phyloP scores from a whole-genome alignment of 352 stramenopile genomes.

The Globisporangium okanoganense region DNA sequence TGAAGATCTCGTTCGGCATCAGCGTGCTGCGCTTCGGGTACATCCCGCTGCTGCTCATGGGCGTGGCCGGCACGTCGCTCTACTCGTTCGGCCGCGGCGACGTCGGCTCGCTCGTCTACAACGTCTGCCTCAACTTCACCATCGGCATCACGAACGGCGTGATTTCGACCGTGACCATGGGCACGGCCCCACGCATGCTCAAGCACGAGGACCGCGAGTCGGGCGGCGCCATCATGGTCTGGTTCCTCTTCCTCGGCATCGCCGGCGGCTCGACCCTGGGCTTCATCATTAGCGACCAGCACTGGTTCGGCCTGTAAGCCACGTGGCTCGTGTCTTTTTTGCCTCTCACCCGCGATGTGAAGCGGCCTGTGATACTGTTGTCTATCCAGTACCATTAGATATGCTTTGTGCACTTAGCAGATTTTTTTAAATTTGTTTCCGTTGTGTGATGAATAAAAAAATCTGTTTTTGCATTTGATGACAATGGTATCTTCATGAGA shows the following conservation, averaged over 20 bases:
- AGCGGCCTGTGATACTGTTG: not conserved
- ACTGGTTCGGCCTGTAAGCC: conserved; percentile 47
- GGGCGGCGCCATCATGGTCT: conserved; percentile 57
- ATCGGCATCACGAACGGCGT: conserved; percentile 60
- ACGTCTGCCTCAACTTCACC: conserved; percentile 45
- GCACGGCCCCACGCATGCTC: conserved; percentile 40
- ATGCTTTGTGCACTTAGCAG: not conserved
- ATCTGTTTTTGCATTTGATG: not conserved
- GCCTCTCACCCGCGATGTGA: not conserved
- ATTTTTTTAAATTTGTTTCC: not conserved
- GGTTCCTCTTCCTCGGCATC: conserved; percentile 58
- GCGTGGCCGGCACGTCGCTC: conserved; percentile 40
- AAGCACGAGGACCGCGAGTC: conserved; percentile 48
- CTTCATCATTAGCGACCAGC: conserved; percentile 45
- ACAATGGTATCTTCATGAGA: too few species aligned
- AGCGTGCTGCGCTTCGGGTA: conserved; percentile 46
- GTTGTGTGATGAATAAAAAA: not conserved
- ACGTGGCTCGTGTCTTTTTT: not conserved
- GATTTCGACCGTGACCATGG: conserved; percentile 66
- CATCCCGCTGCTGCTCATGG: conserved; percentile 57
- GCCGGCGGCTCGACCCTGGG: conserved; percentile 43
- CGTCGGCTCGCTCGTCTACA: conserved; percentile 31
- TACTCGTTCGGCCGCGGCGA: conserved; percentile 44
- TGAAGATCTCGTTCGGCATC: conserved; percentile 36
- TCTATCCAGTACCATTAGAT: conserved; percentile 6